Base-by-base conservation (phyloP, 1,139 yeast species). In the Barnettozyma hawaiiensis region DNA sequence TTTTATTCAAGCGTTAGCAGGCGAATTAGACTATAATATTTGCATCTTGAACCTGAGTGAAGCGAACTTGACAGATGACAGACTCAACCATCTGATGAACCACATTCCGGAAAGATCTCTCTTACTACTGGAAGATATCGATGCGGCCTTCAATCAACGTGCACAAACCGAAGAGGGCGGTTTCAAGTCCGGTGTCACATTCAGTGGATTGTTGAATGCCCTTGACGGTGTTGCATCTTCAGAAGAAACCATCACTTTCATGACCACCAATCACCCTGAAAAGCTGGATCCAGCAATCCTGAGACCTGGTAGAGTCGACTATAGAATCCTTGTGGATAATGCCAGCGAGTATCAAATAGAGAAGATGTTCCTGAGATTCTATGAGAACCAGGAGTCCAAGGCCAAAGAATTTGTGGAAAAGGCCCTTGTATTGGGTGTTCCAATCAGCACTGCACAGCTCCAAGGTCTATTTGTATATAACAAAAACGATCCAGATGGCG, bases 191-290 rank as follows among this genome's bases (percentile, higher is more conserved):
- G 96, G 96, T 14, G 97, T 94, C 19, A 92, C 99, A 1, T 94
- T 92, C 59, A 85, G 96, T 39, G 99, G 98, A 0, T 70, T 92
- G 41, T 69, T 92, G 48, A 92, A 92, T 61, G 96, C 98, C 0
- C 70, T 92, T 39, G 99, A 92, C 61, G 99, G 98, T 40, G 98
- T 92, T n/a, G 95, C 97, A 2, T 85, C 96, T 36, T 96, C 97
- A 1, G 98, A 92, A 58, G 98, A 92, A 59, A 84, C 96, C 40
- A 74, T 92, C 33, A 92, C 97, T 0, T 92, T 92, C 63, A 92
- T 92, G 98, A 92, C 99, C 14, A 90, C 98, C 19, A 92, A 92
- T 63, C 98, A 92, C 58, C 97, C 97, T 0, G 97, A 92, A 53
- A 78, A 78, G 49, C 70, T 92, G 35, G 99, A 92, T 58, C 89